Evolutionary conservation across 192 early-diverging fungal species (phyloP), one percentile per base, ranked within the genome.

Genomic region (Mortierella alpina): DNA sequence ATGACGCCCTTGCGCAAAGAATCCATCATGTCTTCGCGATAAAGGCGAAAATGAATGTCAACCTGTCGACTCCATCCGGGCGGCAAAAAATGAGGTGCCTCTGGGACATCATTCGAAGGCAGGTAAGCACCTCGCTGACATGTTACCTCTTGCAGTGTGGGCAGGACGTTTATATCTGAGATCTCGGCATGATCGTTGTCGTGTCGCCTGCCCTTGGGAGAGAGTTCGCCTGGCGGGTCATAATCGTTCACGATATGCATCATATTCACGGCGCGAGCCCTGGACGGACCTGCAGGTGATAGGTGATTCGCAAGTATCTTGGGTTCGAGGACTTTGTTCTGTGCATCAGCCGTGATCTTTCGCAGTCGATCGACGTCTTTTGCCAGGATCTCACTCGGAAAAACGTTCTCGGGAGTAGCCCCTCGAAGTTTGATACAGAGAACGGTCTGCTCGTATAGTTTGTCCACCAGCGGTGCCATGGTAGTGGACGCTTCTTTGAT

Each of bases 21-120:
- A 14, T 70, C 63, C 42, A 91, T 59, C 71, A 90, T 75, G 39
- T 92, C 91, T 54, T 92, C 90, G 14, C 91, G 68, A 12, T 90
- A 74, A 5, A 92, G 67, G 1, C 89, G 87, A 61, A 91, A 92
- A 54, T 91, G 87, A 7, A 73, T 83, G 66, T 92, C 90, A 10
- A 91, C 20, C 39, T 87, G 82, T 6, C 88, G 84, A 10, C 69
- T 80, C 49, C 82, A 65, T 3, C 89, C 91, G 39, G 47, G 47
- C 2, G 76, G 67, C 7, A 90, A 60, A 55, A 85, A 88, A 68
- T 90, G 88, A 11, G 84, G 86, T 0, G 80, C 66, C 31, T 70
- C 75, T 8, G 66, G 63, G n/a, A 72, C 50, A 31, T 59, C 73
- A 44, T 88, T 86, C 13, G 83, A 81, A 5, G 91, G 91, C 22